Conservation (phyloP, 768 basidiomycete species). For the Mycena galopus region DNA sequence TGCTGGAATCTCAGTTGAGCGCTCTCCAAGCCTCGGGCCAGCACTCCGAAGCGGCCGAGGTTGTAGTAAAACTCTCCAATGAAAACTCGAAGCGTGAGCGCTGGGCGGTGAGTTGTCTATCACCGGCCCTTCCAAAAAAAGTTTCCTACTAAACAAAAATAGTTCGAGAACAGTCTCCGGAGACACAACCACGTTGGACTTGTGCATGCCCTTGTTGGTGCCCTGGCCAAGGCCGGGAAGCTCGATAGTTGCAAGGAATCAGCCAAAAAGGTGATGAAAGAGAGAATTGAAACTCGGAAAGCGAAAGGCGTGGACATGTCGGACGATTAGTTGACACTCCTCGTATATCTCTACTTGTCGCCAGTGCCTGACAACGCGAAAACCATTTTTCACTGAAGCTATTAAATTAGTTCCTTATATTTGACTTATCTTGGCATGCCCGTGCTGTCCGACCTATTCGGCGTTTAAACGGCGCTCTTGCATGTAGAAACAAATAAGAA, state of each 20-base stretch:
- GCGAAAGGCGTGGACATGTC: constrained; percentile 62
- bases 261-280: constrained; percentile 61
- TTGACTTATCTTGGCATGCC: neutral
- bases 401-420: neutral
- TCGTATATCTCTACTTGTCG: neutral
- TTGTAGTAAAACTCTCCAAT: constrained; percentile 68
- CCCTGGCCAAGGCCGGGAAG: constrained; percentile 78
- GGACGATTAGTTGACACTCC: constrained; percentile 52
- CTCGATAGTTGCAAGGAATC: constrained; percentile 65
- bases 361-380: neutral
- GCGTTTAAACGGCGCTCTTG: constrained; percentile 14
- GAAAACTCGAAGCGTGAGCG: constrained; percentile 83
- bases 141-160: constrained; percentile 31
- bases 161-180: constrained; percentile 92
- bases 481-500: neutral
- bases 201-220: constrained; percentile 78
- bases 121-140: constrained; percentile 14
- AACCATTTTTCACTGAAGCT: neutral
- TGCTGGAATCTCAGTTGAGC: constrained; percentile 70
- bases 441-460: neutral
- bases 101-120: constrained; percentile 76
- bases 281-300: constrained; percentile 59
- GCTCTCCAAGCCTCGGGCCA: constrained; percentile 59
- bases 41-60: constrained; percentile 61
- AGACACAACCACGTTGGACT: constrained; percentile 91